These are phyloP conservation scores for Fusarium fujikuroi DNA, from an alignment of 2,329 filamentous ascomycete species.

Conservation along the genomic window DNA sequence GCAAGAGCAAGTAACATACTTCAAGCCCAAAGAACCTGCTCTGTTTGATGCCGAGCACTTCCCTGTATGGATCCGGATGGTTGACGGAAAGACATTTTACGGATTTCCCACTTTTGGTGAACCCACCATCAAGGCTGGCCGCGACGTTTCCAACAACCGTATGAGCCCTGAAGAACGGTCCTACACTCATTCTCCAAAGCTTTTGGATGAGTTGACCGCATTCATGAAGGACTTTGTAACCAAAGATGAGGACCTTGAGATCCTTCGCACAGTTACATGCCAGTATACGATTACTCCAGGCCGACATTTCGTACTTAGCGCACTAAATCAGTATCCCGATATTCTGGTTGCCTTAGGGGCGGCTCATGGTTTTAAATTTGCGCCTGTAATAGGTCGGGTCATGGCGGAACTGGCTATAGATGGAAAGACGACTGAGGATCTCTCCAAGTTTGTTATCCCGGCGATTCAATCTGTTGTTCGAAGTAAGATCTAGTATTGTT, in stretches of 20 bases:
- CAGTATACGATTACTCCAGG: neutral
- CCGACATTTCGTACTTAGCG: constrained; percentile 1
- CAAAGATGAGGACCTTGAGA: neutral
- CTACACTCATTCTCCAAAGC: neutral
- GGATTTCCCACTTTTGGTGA: constrained; percentile 3
- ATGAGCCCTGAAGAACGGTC: neutral
- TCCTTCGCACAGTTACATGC: neutral
- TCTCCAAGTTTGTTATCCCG: neutral
- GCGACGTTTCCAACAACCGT: neutral
- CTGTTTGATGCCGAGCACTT: neutral
- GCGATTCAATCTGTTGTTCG: neutral
- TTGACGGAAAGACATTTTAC: neutral
- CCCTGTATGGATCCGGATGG: neutral
- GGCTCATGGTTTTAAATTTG: constrained; percentile 1
- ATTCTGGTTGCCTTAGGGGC: neutral
- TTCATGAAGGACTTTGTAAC: neutral
- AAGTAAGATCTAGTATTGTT: neutral
- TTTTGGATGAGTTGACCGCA: neutral
- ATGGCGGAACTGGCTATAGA: constrained; percentile 3
- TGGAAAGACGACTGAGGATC: neutral
- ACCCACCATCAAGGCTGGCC: neutral
- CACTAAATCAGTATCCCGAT: neutral
- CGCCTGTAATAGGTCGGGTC: neutral
- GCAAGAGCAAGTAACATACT: constrained; percentile 11
- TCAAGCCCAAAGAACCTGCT: neutral